Evolutionary conservation across 2,329 filamentous ascomycete genomes (phyloP), one percentile per base, ranked within the genome.

Genomic region (Fusarium piperis): DNA sequence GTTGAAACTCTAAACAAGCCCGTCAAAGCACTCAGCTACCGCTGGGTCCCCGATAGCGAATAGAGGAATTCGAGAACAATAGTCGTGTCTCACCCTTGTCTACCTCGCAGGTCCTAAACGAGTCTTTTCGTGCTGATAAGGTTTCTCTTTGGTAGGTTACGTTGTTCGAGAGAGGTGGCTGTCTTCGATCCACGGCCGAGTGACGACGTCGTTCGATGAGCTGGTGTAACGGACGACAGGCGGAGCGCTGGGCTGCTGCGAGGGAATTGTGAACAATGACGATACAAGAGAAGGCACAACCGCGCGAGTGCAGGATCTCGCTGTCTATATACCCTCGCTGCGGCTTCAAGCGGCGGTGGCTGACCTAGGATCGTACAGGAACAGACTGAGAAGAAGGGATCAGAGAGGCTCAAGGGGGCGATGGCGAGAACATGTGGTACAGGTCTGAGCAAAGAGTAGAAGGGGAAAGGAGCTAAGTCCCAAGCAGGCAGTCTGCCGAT

Each of bases 271-370:
- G 68, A 65, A 73, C 57, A 66, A 73, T 68, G 66, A 62, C 66
- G 65, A 70, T 68, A 62, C 53, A 56, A 70, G 67, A 67, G 70
- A 77, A 75, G 71, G 71, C 75, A 77, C 74, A 73, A 76, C 75
- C 74, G 74, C 75, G 72, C 68, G 66, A 65, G 73, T 79, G 75
- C 78, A 79, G 78, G 77, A 80, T 78, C 76, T 74, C 75, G 74
- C 76, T 79, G 77, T 80, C 79, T 83, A 82, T 81, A 83, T 82
- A 81, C 71, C 72, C 71, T 76, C 73, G 69, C 71, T 73, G 72
- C 69, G 75, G 74, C 73, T 70, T 65, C 62, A 67, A 64, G 74
- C 64, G 65, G 70, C 59, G 72, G 75, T 77, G 74, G 73, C 76
- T 77, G 77, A 68, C 69, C 39, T 72, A 53, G 55, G 68, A 78